Evolutionary conservation across 345 rosid species (phyloP), one percentile per base, ranked within the genome.

Genomic region (Eucalyptus coolabah): DNA sequence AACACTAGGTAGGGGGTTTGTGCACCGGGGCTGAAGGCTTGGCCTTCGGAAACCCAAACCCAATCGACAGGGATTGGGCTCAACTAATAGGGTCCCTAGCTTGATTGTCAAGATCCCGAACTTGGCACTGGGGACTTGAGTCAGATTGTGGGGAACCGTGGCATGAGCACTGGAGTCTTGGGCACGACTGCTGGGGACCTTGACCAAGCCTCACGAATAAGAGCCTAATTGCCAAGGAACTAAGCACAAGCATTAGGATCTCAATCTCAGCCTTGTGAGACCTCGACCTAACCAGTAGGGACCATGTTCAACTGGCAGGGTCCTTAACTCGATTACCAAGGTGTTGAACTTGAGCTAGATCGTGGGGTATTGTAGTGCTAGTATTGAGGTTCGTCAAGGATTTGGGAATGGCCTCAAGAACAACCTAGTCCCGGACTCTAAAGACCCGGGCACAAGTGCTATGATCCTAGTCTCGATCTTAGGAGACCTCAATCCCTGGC

Each of bases 1-100:
- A 37, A 72, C 45, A 34, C 82, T 69, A 34, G 26, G 44, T 18
- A 18, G 44, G 6, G 7, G 26, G 15, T 69, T 72, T 9, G 13
- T 18, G 13, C 40, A 24, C 4, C 2, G 4, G 4, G 45, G 82
- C 37, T 8, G 7, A 23, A 37, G 4, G 26, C 45, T 12, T 19
- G 4, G 45, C 45, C 26, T 72, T 72, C 1, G 82, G 82, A 69
- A 40, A 69, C 23, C 13, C 24, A 17, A 3, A 17, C 40, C 13
- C 26, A 18, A 18, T 2, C 1, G 13, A 12, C 1, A 17, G 4
- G 42, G 81, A 69, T 0, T 3, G 2, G 12, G 24, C 81, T 69
- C 5, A 11, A 34, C 42, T 17, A 8, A 6, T 4, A 30, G 69
- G 19, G 21, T n/a, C 40, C 23, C 12, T 67, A 34, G 42, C 42